Evolutionary conservation across 164 flowering plant species (phyloP).

Genomic region (Aristolochia fimbriata): DNA sequence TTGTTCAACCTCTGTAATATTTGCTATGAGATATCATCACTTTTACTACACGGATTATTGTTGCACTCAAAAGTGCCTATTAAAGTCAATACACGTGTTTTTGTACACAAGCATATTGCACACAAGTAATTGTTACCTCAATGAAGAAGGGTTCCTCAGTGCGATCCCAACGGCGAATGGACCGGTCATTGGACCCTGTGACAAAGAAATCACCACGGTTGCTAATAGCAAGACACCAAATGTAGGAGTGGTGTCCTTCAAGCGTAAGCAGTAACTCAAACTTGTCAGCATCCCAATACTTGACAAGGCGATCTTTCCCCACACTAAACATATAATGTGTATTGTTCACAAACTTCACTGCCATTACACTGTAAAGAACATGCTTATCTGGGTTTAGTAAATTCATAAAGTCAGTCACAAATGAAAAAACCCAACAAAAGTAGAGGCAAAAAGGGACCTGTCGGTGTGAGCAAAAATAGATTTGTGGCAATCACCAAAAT

Average conservation of each 20-base stretch:
- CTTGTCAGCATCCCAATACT: conserved; percentile 99
- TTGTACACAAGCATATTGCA: too few species aligned
- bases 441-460: conserved; percentile 33
- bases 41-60: too few species aligned
- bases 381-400: conserved; percentile 8
- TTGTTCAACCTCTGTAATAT: not conserved
- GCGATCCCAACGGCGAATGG: conserved; percentile 97
- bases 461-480: conserved; percentile 93
- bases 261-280: conserved; percentile 93
- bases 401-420: not conserved
- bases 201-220: conserved; percentile 86
- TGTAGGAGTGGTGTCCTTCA: conserved; percentile 86
- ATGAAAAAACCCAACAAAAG: not conserved
- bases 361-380: conserved; percentile 62
- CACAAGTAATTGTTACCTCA: conserved; percentile 42
- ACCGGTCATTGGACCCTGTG: conserved; percentile 90
- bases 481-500: conserved; percentile 95
- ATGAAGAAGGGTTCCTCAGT: conserved; percentile 91
- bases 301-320: conserved; percentile 86
- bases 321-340: conserved; percentile 92
- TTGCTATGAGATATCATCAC: not conserved
- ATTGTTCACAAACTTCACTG: conserved; percentile 76
- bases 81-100: too few species aligned
- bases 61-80: too few species aligned
- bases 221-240: conserved; percentile 86